A percentile compares a stretch with the other conserved stretches of the same genome.
Conservation (phyloP, 140 eudicot species). For the Senecio squalidus region DNA sequence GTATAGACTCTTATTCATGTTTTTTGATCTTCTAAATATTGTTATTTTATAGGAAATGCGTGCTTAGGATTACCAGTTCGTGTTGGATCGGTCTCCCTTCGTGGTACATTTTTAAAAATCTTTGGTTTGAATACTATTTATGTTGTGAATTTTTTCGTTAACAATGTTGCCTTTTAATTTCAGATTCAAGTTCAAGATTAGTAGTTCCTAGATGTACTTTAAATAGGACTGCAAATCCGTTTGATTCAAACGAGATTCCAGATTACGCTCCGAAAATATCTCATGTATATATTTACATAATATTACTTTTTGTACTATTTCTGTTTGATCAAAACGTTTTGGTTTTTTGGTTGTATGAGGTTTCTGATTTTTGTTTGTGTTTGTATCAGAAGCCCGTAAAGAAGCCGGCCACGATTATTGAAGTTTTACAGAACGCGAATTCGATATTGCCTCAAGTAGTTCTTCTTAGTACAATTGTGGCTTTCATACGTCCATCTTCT, state of each 20-base stretch:
- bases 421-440: constrained; percentile 65
- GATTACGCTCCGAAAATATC: constrained; percentile 13
- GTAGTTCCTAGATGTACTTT: constrained; percentile 29
- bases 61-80: constrained; percentile 11
- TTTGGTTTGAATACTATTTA: background rate
- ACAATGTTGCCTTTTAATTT: background rate
- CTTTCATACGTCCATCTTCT: constrained; percentile 85
- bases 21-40: background rate
- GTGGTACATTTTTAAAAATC: background rate
- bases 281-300: constrained; percentile 35
- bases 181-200: constrained; percentile 31
- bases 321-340: background rate
- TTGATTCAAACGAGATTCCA: constrained; percentile 19
- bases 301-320: too few species aligned
- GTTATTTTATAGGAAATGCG: constrained; percentile 14
- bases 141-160: background rate
- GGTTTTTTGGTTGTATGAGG: background rate
- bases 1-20: background rate
- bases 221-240: constrained; percentile 20
- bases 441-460: constrained; percentile 87
- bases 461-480: constrained; percentile 73
- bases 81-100: background rate
- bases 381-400: constrained; percentile 29
- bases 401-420: constrained; percentile 36
- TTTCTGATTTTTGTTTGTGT: background rate